Base-by-base conservation (phyloP, 2,329 filamentous ascomycete species). In the Trichophyton rubrum region DNA sequence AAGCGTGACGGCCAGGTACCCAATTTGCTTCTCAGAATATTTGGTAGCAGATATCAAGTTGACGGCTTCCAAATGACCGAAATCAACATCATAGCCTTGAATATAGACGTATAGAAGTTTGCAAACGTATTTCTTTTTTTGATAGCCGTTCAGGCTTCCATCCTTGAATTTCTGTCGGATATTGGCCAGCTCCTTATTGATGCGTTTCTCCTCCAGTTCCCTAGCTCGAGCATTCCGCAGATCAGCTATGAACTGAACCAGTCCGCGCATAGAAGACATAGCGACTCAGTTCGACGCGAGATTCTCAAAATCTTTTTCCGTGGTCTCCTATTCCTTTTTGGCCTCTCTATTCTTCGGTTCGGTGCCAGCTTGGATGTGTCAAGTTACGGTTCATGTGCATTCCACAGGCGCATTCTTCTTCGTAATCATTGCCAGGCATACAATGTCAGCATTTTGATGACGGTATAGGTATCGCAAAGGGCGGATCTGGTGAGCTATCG, bases 51-150 rank as follows among this genome's bases (percentile, higher is more conserved):
- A 96, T 67, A 99, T 95, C 69, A 99, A 83, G 71, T 97, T 97
- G 71, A 99, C 92, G 38, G 95, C 95, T 77, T 99, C 93, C 67
- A 99, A 85, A 72, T 99, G 93, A 60, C 93, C 93, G 74, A 99
- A 99, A 74, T 97, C 95, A 76, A 99, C 92, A 73, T 99, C 92
- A 88, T 93, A 99, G 56, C 93, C 93, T 66, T 99, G 83, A 63
- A 99, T 99, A 75, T 99, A 99, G 70, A 99, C 97, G 75, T 99
- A 99, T 64, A 99, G 81, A 67, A 99, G 84, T 85, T 99, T 99
- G 89, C 93, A 99, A 67, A 99, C 93, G 73, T 99, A 99, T 88
- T 99, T 99, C 83, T 99, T 99, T 81, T 95, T 96, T 80, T 96
- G 90, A 72, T 99, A 99, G 66, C 93, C 95, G 72, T 87, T 96